Percentiles rank a stretch among this genome's conserved stretches.
Conservation (phyloP, 106 monocot genomes). For the Hemerocallis citrina region DNA sequence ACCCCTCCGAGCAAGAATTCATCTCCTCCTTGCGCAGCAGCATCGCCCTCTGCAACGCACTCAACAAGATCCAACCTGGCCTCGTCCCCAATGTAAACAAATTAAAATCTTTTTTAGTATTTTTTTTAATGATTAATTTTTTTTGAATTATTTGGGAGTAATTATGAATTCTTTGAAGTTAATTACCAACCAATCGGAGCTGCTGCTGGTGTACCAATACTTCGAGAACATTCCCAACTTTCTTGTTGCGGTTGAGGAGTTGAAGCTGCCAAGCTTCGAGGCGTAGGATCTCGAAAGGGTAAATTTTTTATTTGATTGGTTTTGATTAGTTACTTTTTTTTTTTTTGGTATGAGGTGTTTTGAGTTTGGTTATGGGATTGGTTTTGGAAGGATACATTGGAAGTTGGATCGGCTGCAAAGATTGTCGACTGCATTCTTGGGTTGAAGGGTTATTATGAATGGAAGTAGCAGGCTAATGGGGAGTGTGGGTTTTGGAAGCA, state of each 20-base stretch:
- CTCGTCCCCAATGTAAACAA: constrained; percentile 41
- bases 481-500: constrained; percentile 28
- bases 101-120: background rate
- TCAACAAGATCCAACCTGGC: constrained; percentile 75
- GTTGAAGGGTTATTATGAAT: constrained; percentile 52
- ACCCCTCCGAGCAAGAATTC: constrained; percentile 61
- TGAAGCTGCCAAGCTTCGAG: constrained; percentile 67
- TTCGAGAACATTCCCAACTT: constrained; percentile 85
- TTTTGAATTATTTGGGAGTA: too few species aligned
- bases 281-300: constrained; percentile 74
- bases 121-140: too few species aligned
- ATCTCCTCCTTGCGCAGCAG: constrained; percentile 51
- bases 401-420: constrained; percentile 46
- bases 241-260: constrained; percentile 50
- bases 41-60: constrained; percentile 54
- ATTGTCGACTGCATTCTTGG: constrained; percentile 71
- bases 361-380: background rate
- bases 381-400: constrained; percentile 37
- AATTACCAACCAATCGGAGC: constrained; percentile 37
- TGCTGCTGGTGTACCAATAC: constrained; percentile 57
- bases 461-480: constrained; percentile 23
- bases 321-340: background rate
- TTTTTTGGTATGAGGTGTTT: background rate
- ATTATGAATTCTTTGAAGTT: constrained; percentile 27
- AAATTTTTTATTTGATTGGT: too few species aligned